Evolutionary conservation across 495 filamentous ascomycete genomes (phyloP), one percentile per base, ranked within the genome.

Genomic region (Podospora pseudopauciseta): DNA sequence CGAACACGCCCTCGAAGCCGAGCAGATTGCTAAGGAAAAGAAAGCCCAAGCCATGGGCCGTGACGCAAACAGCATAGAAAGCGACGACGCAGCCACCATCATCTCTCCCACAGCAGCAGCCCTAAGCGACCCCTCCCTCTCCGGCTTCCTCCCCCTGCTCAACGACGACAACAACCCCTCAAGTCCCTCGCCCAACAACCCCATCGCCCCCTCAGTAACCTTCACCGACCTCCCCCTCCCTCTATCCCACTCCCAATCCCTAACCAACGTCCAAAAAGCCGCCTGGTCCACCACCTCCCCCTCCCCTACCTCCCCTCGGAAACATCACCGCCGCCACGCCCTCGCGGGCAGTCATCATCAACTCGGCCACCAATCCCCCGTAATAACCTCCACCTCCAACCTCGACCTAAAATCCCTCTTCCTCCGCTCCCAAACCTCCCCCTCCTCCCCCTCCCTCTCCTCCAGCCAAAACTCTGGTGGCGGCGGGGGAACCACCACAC

Each of bases 1-100:
- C 19, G 84, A 87, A 27, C 79, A 85, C 67, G 80, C 82, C 53
- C 78, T 86, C 54, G 85, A 87, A 65, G 80, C 82, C 13, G 85
- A 87, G 69, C 81, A 83, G 57, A 75, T 84, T 18, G 68, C 72
- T 16, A 72, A 69, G 39, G 70, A 70, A 44, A 79, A 75, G 68
- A 65, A 60, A 16, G 65, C 70, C 4, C 74, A 77, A 28, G 39
- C 26, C 49, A 65, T 44, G 34, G 69, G 64, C 34, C 63, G 61
- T 13, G 66, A 75, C 32, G 56, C 73, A 9, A 65, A 66, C 55
- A 64, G 68, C 64, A 53, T 44, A 53, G 70, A 77, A 44, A 67
- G 67, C 68, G 67, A 72, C 65, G 64, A 67, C 58, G 56, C 67
- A 62, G 44, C 55, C 23, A 53, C 65, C 4, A 18, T 62, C 65